Conservation (phyloP, 2,329 filamentous ascomycete genomes). For the Ophiocordyceps camponoti-saundersi region DNA sequence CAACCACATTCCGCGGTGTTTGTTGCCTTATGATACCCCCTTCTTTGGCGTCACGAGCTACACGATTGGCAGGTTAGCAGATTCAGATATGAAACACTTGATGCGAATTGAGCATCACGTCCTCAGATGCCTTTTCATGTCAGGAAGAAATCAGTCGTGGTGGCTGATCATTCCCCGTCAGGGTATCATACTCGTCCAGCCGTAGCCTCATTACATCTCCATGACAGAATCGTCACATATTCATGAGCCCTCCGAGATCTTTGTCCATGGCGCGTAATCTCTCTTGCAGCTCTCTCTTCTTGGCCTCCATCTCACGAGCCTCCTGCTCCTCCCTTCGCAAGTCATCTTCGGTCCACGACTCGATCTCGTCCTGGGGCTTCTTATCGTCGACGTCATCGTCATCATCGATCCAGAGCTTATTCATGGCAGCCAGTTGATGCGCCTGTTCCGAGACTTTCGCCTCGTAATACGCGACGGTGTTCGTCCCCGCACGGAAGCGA, state of each 20-base stretch:
- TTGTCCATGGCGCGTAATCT: slow-evolving; percentile 36
- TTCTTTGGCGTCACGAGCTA: no score
- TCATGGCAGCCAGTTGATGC: slow-evolving; percentile 56
- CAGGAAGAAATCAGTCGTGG: no score
- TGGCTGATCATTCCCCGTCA: neutral
- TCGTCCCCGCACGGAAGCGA: slow-evolving; percentile 52
- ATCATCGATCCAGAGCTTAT: slow-evolving; percentile 39
- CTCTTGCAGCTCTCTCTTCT: slow-evolving; percentile 37
- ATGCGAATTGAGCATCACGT: no score
- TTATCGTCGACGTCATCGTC: slow-evolving; percentile 36
- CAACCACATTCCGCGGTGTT: no score
- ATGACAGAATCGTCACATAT: slow-evolving; percentile 23
- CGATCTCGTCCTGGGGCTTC: slow-evolving; percentile 27
- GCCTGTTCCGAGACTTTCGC: slow-evolving; percentile 61
- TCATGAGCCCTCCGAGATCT: slow-evolving; percentile 35
- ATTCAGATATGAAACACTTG: no score
- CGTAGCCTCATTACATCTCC: neutral
- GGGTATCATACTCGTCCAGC: slow-evolving; percentile 1
- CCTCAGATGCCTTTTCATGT: no score
- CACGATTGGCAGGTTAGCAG: no score
- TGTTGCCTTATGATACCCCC: no score
- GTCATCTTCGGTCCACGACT: slow-evolving; percentile 49
- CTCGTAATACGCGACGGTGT: slow-evolving; percentile 69
- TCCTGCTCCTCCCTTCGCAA: slow-evolving; percentile 53
- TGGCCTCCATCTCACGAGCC: slow-evolving; percentile 35